Percentiles rank a stretch among this genome's conserved stretches.
These are phyloP conservation scores for Alloteropsis semialata DNA, from an alignment of 176 grass and related monocot genomes.

Conservation along the genomic window DNA sequence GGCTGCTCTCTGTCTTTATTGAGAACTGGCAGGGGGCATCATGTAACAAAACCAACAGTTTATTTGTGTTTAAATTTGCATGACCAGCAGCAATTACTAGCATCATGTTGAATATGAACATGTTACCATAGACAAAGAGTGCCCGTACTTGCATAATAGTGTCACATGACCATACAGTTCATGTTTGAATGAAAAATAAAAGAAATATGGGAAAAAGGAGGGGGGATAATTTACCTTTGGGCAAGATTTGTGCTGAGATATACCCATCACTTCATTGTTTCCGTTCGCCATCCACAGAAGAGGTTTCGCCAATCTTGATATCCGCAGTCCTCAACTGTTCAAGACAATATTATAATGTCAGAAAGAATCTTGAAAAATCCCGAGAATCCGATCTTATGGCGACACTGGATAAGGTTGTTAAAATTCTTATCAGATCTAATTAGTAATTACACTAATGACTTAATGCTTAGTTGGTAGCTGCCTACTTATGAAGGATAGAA, in stretches of 20 bases:
- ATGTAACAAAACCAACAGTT: neutral
- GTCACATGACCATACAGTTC: neutral
- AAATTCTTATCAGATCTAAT: constrained; percentile 12
- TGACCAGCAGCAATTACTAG: neutral
- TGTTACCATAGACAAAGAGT: neutral
- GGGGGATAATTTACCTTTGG: constrained; percentile 35
- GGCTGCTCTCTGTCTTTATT: no score
- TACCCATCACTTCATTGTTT: constrained; percentile 8
- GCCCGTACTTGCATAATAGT: neutral
- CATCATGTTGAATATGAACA: neutral
- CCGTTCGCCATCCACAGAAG: constrained; percentile 12
- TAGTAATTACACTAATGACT: neutral
- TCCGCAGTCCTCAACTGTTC: constrained; percentile 24
- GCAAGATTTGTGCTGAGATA: constrained; percentile 34
- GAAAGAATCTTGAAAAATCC: neutral
- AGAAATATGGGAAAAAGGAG: neutral
- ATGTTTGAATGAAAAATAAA: constrained; percentile 9
- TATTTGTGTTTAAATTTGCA: neutral
- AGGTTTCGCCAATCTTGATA: constrained; percentile 23
- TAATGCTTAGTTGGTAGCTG: neutral
- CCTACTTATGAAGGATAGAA: constrained; percentile 3
- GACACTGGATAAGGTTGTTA: constrained; percentile 2
- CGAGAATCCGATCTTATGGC: neutral
- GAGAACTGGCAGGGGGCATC: no score
- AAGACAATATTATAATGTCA: constrained; percentile 22